Conservation (phyloP, 306 rosid species). For the Dryas alaskensis region DNA sequence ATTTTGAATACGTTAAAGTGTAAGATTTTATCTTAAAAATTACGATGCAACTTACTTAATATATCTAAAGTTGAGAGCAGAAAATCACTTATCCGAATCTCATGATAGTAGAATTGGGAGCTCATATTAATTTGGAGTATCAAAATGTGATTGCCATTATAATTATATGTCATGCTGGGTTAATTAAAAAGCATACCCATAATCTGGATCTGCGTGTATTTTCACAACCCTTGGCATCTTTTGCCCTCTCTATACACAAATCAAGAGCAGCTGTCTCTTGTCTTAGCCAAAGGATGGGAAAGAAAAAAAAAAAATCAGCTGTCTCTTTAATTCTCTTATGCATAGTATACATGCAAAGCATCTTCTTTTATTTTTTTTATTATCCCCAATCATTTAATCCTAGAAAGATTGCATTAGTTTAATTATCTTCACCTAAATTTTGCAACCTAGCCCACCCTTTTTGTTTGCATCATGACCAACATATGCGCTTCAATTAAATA, state of each 20-base stretch:
- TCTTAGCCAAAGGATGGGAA: neutral
- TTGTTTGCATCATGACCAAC: neutral
- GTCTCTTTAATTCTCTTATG: conserved; percentile 15
- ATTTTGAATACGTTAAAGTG: too few relatives aligned
- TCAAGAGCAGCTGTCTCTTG: neutral
- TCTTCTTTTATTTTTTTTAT: neutral
- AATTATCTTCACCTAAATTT: neutral
- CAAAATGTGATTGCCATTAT: neutral
- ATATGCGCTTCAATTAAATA: neutral
- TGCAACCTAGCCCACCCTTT: conserved; percentile 4
- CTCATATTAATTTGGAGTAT: too few relatives aligned
- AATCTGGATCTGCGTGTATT: neutral
- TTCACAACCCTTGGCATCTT: conserved; percentile 5
- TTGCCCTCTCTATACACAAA: neutral
- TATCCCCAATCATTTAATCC: neutral
- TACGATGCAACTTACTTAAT: neutral
- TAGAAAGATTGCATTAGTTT: neutral
- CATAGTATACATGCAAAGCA: neutral
- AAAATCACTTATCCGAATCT: too few relatives aligned
- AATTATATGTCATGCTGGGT: neutral
- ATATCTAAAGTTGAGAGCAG: too few relatives aligned
- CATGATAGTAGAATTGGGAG: too few relatives aligned
- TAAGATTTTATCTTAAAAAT: too few relatives aligned
- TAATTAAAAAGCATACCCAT: neutral
- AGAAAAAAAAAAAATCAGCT: neutral